Base-by-base conservation (phyloP, 2,329 filamentous ascomycete species). In the Exophiala xenobiotica region DNA sequence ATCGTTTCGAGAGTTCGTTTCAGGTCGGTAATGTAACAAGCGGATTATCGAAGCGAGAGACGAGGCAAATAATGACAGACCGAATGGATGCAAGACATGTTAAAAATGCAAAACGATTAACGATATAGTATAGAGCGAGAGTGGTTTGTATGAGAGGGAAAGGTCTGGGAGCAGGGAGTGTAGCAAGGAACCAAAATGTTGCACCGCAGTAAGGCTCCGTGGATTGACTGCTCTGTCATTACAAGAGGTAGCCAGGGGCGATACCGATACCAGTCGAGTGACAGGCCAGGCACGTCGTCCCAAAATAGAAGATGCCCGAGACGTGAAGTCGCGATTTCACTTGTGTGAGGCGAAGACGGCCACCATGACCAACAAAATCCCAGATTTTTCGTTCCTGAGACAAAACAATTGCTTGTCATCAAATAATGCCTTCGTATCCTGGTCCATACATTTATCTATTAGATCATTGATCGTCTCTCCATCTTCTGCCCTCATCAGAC, bases 1-100 rank as follows among this genome's bases (percentile, higher is more conserved):
- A 14, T 24, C 38, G 38, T 14, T 23, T 6, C 14, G 7, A n/a
- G 20, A n/a, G 20, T 16, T 40, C 38, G 38, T 40, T 19, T 40
- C 20, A 40, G 12, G 23, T 40, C 38, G 38, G 14, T n/a, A 40
- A n/a, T n/a, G 20, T n/a, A 3, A n/a, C 2, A 11, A n/a, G 38
- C 20, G 14, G 7, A 12, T 6, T 24, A 20, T 19, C 12, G 27
- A 20, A 47, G 37, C 43, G 43, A 47, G 27, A 26, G 49, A 52
- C 49, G 11, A 14, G 14, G 14, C 19, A 40, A 12, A 22, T 39
- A 53, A 44, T 38, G 40, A 49, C 40, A 27, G 45, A 49, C 41
- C 22, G 20, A 33, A 19, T 22, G 31, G 22, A 40, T 23, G 38
- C 38, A 40, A 7, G 23, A 40, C 38, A 40, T 22, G 38, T n/a